Base-by-base conservation (phyloP, 345 rosid genomes). In the Camelina sativa region DNA sequence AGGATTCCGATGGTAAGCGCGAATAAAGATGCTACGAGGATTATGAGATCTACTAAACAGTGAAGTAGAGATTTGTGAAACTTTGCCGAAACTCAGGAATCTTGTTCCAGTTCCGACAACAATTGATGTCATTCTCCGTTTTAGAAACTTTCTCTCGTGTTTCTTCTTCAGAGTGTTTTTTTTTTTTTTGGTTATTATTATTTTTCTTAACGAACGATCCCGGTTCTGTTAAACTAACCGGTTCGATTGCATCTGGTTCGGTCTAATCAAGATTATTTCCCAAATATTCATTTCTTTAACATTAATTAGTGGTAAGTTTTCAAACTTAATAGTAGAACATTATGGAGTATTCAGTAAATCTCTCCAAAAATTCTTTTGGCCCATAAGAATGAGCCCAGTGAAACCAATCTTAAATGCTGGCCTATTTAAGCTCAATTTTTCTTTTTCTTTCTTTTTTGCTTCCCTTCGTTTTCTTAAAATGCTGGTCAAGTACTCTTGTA, bases 11-110 rank as follows among this genome's bases (percentile, higher is more conserved):
- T 28, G 74, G 80, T 59, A 13, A 86, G 74, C 22, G 83, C 60
- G 69, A 84, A 48, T 0, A 81, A 91, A 60, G 91, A 88, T 50
- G 78, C 85, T 16, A 81, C 55, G 44, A 92, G 50, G 17, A 84
- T 57, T 4, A 76, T 58, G 60, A 0, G 41, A 50, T 60, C 16
- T 28, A 28, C 60, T 63, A 37, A 20, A 77, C 10, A 19, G n/a
- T 65, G 76, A 43, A n/a, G 63, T 19, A 34, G 73, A 65, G 62
- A 72, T 34, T 11, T 53, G 71, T 30, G 77, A 68, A 71, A 40
- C 22, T 62, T 70, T 71, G 72, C 64, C 69, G 64, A 65, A 46
- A 74, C 73, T 75, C 52, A 79, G 80, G 71, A 84, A 77, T 76
- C 80, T 57, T 63, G 69, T 69, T 82, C 77, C 57, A 32, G 19